Percentiles rank a stretch among this genome's conserved stretches.
Conservation (phyloP, 495 filamentous ascomycete genomes). For the Venustampulla echinocandica region DNA sequence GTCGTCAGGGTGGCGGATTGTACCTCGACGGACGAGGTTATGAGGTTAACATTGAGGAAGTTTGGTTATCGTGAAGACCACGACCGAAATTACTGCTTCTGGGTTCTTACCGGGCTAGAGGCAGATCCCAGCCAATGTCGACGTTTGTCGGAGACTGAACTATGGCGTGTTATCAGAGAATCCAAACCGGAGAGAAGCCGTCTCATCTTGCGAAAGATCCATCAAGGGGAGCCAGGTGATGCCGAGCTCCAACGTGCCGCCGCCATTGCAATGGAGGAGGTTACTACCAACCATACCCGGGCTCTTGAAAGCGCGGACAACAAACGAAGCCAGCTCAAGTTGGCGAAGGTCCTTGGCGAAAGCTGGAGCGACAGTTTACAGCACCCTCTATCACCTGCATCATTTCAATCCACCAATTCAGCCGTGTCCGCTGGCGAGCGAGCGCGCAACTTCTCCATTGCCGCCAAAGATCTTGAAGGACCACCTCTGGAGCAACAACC, state of each 20-base stretch:
- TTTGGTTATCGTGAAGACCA: conserved; percentile 67
- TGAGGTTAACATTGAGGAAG: conserved; percentile 76
- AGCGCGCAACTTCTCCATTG: conserved; percentile 54
- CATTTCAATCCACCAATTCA: conserved; percentile 34
- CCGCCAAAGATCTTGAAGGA: conserved; percentile 50
- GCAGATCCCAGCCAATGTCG: conserved; percentile 69
- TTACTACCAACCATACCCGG: conserved; percentile 60
- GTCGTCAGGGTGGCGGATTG: conserved; percentile 84
- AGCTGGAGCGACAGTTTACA: conserved; percentile 66
- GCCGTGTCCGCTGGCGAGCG: conserved; percentile 38
- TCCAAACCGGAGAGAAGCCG: conserved; percentile 74
- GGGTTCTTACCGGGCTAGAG: conserved; percentile 72
- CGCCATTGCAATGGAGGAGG: conserved; percentile 73
- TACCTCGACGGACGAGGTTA: conserved; percentile 83
- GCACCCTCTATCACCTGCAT: conserved; percentile 72
- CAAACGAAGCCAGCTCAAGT: conserved; percentile 63
- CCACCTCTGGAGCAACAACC: conserved; percentile 27
- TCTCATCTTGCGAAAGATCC: conserved; percentile 82
- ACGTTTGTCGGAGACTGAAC: conserved; percentile 70
- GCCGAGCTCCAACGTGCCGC: conserved; percentile 76
- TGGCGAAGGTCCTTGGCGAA: conserved; percentile 78
- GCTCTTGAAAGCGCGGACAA: conserved; percentile 53
- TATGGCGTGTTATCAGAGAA: conserved; percentile 77
- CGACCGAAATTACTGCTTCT: conserved; percentile 74
- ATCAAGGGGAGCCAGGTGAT: conserved; percentile 73